Base-by-base conservation (phyloP, 495 filamentous ascomycete genomes). In the Penicillium silybi region DNA sequence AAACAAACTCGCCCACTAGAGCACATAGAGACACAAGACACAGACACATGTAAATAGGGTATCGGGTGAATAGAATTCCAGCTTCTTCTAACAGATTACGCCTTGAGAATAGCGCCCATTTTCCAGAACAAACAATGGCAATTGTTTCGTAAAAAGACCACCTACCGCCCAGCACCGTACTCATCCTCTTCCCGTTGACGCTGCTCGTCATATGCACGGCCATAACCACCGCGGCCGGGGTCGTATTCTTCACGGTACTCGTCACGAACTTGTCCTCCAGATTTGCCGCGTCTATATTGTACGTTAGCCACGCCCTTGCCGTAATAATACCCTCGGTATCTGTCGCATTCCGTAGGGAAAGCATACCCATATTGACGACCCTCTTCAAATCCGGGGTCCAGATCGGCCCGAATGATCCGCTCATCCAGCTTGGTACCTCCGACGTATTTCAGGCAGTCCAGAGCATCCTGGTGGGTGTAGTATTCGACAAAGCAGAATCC, bases 401-500 rank as follows among this genome's bases (percentile, higher is more conserved):
- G 69, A 75, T 98, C 93, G n/a, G 93, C 95, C 35, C 93, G 80
- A 58, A 98, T 96, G 56, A 97, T 88, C 53, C 93, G 83, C 73
- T 98, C 93, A 69, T 98, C 93, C 27, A 98, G 77, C 75, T 98
- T 98, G n/a, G 93, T 98, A 32, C 93, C 93, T 29, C 95, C 95
- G 58, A 97, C 85, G 62, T 97, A 98, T 70, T 97, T 97, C 86
- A 98, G 85, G 66, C 92, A 96, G 62, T 97, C 93, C 27, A 97
- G 74, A 6, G 93, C 93, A 70, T 97, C 93, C 59, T 92, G 86
- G 62, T 97, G 91, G 13, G 84, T 97, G 73, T 97, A 98, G 71
- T 98, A 98, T 70, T 98, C 93, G 60, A 98, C 93, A 63, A 98
- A 98, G 74, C 93, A 98, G 74, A 98, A 98, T 10, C 93, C 93